These are phyloP conservation scores for Corylus avellana DNA, from an alignment of 306 rosid genomes.

Conservation along the genomic window DNA sequence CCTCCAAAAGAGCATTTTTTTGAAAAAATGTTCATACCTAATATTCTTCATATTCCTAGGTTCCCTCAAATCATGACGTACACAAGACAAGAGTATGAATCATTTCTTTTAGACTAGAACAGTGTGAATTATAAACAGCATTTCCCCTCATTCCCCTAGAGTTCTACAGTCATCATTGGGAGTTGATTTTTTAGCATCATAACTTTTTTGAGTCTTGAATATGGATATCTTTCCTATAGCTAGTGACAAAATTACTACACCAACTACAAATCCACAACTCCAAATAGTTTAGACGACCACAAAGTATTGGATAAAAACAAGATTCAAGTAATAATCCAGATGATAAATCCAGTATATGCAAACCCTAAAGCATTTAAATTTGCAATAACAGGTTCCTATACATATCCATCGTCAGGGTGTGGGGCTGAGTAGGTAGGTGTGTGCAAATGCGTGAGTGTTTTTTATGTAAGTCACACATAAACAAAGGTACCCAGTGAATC, in stretches of 20 bases:
- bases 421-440: neutral
- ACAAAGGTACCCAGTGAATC: neutral
- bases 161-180: neutral
- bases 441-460: neutral
- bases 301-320: neutral
- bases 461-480: neutral
- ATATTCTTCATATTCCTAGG: neutral
- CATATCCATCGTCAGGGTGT: neutral
- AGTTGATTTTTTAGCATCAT: neutral
- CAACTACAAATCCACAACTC: neutral
- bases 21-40: neutral
- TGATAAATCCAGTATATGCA: neutral
- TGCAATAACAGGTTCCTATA: neutral
- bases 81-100: neutral
- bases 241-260: neutral
- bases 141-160: neutral
- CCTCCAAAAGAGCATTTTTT: neutral
- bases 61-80: neutral
- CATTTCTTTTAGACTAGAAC: neutral
- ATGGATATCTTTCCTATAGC: neutral
- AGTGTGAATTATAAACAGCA: neutral
- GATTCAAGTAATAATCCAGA: neutral
- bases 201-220: neutral
- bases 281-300: neutral
- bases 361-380: neutral